Evolutionary conservation across 2,329 filamentous ascomycete genomes (phyloP).

Genomic region (Curvularia spicifera): DNA sequence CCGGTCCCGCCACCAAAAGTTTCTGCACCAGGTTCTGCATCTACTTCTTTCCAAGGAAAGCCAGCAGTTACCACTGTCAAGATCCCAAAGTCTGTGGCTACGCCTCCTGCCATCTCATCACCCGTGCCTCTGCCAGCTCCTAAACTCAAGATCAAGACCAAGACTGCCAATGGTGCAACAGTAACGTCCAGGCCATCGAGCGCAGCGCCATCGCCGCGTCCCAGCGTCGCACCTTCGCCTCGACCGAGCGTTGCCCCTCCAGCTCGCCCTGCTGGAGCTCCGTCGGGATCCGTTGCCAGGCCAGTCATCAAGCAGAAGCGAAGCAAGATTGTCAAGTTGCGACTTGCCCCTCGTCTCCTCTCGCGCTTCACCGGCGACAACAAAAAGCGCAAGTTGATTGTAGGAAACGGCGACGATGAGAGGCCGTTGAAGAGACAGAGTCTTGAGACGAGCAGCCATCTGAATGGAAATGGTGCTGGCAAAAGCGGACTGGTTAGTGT

Average conservation of each 20-base stretch:
- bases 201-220: conserved; percentile 25
- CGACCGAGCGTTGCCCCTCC: conserved; percentile 17
- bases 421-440: conserved; percentile 39
- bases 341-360: conserved; percentile 25
- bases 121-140: conserved; percentile 34
- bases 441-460: conserved; percentile 25
- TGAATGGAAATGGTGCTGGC: conserved; percentile 16
- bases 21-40: conserved; percentile 15
- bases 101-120: conserved; percentile 33
- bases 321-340: conserved; percentile 38
- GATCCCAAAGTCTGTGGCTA: conserved; percentile 24
- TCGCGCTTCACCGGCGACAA: conserved; percentile 20
- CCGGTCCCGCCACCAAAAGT: conserved; percentile 16
- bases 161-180: conserved; percentile 23
- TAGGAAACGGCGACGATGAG: conserved; percentile 22
- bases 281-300: conserved; percentile 10
- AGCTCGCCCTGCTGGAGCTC: conserved; percentile 9
- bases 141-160: conserved; percentile 40
- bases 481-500: conserved; percentile 30
- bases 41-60: conserved; percentile 12
- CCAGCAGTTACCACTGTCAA: conserved; percentile 23
- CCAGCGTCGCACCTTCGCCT: conserved; percentile 21
- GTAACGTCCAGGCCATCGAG: conserved; percentile 17
- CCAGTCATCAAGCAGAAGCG: conserved; percentile 29
- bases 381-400: conserved; percentile 34